These are phyloP conservation scores for Aspergillus baeticus DNA, from an alignment of 495 filamentous ascomycete genomes.

Conservation along the genomic window DNA sequence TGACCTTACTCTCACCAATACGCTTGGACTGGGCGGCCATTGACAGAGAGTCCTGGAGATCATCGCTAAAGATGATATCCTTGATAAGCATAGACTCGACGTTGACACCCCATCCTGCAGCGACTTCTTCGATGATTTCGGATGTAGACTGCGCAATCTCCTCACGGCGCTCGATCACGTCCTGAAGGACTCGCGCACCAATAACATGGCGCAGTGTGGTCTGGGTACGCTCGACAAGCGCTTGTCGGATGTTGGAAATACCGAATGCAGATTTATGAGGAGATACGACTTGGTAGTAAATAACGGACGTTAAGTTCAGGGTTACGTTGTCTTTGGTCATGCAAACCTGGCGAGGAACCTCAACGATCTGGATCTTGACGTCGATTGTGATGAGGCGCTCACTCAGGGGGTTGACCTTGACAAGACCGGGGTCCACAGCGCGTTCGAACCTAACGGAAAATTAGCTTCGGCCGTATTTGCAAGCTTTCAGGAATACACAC, in stretches of 20 bases:
- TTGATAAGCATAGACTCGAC: slow-evolving; percentile 99
- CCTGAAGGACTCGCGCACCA: slow-evolving; percentile 92
- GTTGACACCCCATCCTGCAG: slow-evolving; percentile 88
- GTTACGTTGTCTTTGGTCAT: slow-evolving; percentile 99
- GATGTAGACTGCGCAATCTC: slow-evolving; percentile 92
- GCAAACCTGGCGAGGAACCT: slow-evolving; percentile 94
- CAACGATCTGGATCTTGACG: slow-evolving; percentile 98
- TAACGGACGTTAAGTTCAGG: slow-evolving; percentile 89
- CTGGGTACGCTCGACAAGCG: slow-evolving; percentile 95
- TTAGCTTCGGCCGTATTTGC: slow-evolving; percentile 7
- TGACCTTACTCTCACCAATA: slow-evolving; percentile 97
- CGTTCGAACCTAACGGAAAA: slow-evolving; percentile 66
- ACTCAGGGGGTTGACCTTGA: slow-evolving; percentile 96
- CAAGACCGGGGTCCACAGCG: slow-evolving; percentile 93
- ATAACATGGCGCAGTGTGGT: slow-evolving; percentile 97
- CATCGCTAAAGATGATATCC: slow-evolving; percentile 95
- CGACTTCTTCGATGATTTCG: slow-evolving; percentile 97
- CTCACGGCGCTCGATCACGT: slow-evolving; percentile 98
- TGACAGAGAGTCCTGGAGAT: slow-evolving; percentile 94
- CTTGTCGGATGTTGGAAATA: slow-evolving; percentile 90
- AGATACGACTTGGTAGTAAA: slow-evolving; percentile 97
- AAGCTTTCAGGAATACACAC: slow-evolving; percentile 20
- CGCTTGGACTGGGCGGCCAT: slow-evolving; percentile 99
- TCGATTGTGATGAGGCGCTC: slow-evolving; percentile 90
- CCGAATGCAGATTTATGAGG: slow-evolving; percentile 98